Percentiles rank a stretch among this genome's conserved stretches.
These are phyloP conservation scores for Nitzschia palea DNA, from an alignment of 108 stramenopile genomes.

Conservation along the genomic window DNA sequence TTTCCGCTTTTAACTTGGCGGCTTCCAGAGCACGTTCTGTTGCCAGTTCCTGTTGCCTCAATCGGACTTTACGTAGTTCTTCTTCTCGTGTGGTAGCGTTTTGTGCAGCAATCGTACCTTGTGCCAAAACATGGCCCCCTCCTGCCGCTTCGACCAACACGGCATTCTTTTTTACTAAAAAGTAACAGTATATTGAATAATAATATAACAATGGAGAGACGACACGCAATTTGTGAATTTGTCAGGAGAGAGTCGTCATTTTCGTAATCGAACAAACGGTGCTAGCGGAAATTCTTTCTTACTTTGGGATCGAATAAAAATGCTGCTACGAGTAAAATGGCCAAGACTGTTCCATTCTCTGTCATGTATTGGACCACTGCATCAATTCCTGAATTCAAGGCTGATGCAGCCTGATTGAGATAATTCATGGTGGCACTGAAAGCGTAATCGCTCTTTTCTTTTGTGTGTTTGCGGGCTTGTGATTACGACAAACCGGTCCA, in stretches of 20 bases:
- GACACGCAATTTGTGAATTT: no score
- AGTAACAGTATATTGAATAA: background rate
- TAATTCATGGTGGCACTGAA: background rate
- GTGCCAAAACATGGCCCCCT: constrained; percentile 2
- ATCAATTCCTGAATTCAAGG: constrained; percentile 27
- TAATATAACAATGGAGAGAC: no score
- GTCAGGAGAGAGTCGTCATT: no score
- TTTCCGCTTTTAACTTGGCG: constrained; percentile 16
- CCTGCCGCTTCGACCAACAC: background rate
- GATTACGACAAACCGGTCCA: no score
- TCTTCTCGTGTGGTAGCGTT: constrained; percentile 21
- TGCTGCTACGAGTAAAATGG: background rate
- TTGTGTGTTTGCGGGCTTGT: no score
- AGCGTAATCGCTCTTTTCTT: no score
- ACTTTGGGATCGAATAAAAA: constrained; percentile 9
- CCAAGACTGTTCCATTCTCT: constrained; percentile 24
- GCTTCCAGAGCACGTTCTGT: constrained; percentile 32
- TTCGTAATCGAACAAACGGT: no score
- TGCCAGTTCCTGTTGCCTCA: constrained; percentile 38
- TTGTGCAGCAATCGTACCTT: background rate
- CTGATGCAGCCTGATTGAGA: background rate
- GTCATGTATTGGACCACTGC: constrained; percentile 2
- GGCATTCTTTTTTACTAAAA: background rate
- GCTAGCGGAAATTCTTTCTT: no score
- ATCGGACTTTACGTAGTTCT: constrained; percentile 25